Evolutionary conservation across 768 basidiomycete genomes (phyloP).

Genomic region (Pleurotus platypus): DNA sequence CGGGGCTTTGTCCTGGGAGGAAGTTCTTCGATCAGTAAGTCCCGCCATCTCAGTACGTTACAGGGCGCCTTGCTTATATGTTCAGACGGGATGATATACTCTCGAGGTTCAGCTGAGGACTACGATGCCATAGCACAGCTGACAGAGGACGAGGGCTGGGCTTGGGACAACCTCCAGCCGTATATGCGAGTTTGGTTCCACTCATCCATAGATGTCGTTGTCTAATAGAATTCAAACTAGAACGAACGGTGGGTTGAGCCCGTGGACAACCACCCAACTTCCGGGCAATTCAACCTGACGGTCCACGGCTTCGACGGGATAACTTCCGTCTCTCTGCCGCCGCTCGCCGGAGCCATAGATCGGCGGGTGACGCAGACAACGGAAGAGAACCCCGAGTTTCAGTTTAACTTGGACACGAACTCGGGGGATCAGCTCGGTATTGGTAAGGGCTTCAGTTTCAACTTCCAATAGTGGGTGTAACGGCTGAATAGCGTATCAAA

Average conservation of each 20-base stretch:
- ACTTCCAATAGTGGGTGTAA: not conserved
- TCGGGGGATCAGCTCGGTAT: conserved; percentile 25
- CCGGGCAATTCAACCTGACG: conserved; percentile 22
- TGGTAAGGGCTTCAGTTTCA: conserved; percentile 14
- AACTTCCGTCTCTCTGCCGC: conserved; percentile 19
- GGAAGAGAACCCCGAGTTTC: conserved; percentile 15
- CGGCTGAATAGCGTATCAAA: not conserved
- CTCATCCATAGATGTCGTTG: not conserved
- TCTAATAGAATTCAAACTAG: conserved; percentile 10
- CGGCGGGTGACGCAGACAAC: conserved; percentile 19
- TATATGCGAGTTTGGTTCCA: conserved; percentile 15
- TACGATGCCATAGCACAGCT: conserved; percentile 18
- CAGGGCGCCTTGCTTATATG: not conserved
- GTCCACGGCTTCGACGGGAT: conserved; percentile 22
- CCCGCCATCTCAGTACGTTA: not conserved
- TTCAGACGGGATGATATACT: conserved; percentile 18
- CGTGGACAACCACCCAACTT: conserved; percentile 23
- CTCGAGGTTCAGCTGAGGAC: conserved; percentile 21
- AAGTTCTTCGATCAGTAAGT: conserved; percentile 18
- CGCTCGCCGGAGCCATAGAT: conserved; percentile 16
- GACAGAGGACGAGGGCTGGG: conserved; percentile 24
- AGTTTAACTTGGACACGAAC: conserved; percentile 25
- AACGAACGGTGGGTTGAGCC: conserved; percentile 22
- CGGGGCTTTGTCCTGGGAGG: conserved; percentile 17
- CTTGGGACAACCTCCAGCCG: conserved; percentile 21